Evolutionary conservation across 345 rosid genomes (phyloP), one percentile per base, ranked within the genome.

Genomic region (Raphanus raphanistrum): DNA sequence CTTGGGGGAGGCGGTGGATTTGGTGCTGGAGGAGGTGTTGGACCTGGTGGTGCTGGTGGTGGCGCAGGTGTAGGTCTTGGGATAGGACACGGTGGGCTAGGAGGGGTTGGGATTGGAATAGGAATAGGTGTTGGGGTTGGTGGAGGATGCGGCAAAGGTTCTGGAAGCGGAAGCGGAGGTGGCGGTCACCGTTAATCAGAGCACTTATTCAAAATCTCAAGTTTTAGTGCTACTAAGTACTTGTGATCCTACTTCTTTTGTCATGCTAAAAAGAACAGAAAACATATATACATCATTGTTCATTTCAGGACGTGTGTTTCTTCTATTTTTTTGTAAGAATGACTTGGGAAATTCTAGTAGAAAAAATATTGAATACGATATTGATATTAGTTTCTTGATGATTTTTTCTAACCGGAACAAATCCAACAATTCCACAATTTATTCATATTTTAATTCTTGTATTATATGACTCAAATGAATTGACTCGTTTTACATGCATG

Each of bases 31-130:
- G 21, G 21, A 21, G 70, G 75, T 7, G 76, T 71, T 45, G 89
- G 87, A 21, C 21, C 21, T 29, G 32, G 32, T 29, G 32, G 35
- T 35, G 38, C 45, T 38, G 45, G 45, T 7, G 79, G 68, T 2
- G 86, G 87, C 0, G 82, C 69, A 0, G 87, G 86, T 0, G 84
- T 75, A 7, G 84, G 82, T 1, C 86, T 83, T 4, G 90, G 92
- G 1, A 70, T 61, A 4, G 89, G 88, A 0, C 65, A 43, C 0
- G 84, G 84, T 4, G 74, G 52, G n/a, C 75, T 75, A 43, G 72
- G 58, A 38, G 79, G 79, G 12, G 32, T 74, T 64, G 83, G 83
- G 43, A 38, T 80, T 63, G 83, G 83, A 16, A 70, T 74, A 55
- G 83, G 83, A 57, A 66, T 74, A 63, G 83, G 83, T 26, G 73